Base-by-base conservation (phyloP, 768 basidiomycete genomes). In the Butyriboletus loyo region DNA sequence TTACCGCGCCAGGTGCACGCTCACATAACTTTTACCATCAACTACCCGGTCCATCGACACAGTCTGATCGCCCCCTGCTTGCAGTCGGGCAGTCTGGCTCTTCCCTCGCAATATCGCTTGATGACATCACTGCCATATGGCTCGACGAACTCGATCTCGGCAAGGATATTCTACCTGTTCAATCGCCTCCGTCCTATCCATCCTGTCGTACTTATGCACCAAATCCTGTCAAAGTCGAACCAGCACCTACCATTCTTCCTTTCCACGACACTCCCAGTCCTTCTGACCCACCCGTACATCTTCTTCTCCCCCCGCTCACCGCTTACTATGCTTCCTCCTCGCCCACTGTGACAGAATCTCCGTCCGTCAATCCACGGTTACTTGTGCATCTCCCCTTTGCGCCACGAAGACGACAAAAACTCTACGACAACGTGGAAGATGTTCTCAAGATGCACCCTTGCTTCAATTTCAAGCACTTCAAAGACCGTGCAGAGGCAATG, bases 71-170 rank as follows among this genome's bases (percentile, higher is more conserved):
- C n/a, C 65, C 72, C 13, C 61, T 75, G 35, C 66, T 77, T 19
- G 72, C 75, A 39, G 62, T 72, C 40, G 72, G 72, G 31, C 46
- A 65, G 45, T 68, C 73, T 13, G 71, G 75, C 30, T 77, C 76
- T 8, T 78, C 80, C 8, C 69, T 87, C 31, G 72, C 82, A 19
- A 72, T 84, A 48, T 76, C 78, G 0, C 62, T 83, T 13, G 76
- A 85, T 43, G 85, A 85, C 59, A 73, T 87, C 37, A 71, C 77
- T 9, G 67, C 77, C 44, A 75, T 85, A 37, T 88, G 84, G 84
- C 75, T 87, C 21, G 72, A 75, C 30, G 79, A 83, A 59, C 75
- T 83, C 32, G 76, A 80, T 38, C 65, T 73, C 27, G 58, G 54
- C 44, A 68, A 62, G 48, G 64, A 67, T 19, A 49, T 64, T 48